Base-by-base conservation (phyloP, 169 alveolate species). In the Plasmodium ovale region DNA sequence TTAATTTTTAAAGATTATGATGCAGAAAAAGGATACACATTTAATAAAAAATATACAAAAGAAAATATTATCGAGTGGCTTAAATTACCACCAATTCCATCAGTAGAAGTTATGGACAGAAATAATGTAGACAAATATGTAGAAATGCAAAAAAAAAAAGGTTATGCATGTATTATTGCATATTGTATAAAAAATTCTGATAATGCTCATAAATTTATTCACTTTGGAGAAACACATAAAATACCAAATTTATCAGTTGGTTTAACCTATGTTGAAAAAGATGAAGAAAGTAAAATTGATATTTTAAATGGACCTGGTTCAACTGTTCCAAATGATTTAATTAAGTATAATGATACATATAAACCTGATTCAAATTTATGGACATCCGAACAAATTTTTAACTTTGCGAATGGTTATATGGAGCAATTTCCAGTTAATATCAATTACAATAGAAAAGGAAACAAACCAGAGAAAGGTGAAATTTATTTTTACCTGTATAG, bases 21-120 rank as follows among this genome's bases (percentile, higher is more conserved):
- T 67, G 85, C 90, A 49, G 90, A 82, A 82, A 82, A 82, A 51
- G 90, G 85, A 16, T 82, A 82, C 27, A 82, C 90, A 53, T 68
- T 82, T 67, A 56, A 39, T 54, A 54, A 42, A 33, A 64, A 64
- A 51, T 82, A 82, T 54, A 82, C 90, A 82, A 82, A 82, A n/a
- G 85, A 82, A 49, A 82, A 82, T 53, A 82, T 82, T 4, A 5
- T 67, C 1, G 90, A 82, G 29, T 82, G 90, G 90, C 29, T 82
- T 49, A 68, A 51, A 65, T 9, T 68, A 1, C 49, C 67, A 19
- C 90, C 90, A 3, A 35, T 51, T 27, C 85, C 90, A 27, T 82
- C 90, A 9, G 49, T 82, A 16, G 90, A 82, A 51, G 27, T 82
- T 27, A 82, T 82, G 84, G 85, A 82, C 2, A 49, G 3, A 51